Conservation (phyloP, 768 basidiomycete genomes). For the Suillus plorans region DNA sequence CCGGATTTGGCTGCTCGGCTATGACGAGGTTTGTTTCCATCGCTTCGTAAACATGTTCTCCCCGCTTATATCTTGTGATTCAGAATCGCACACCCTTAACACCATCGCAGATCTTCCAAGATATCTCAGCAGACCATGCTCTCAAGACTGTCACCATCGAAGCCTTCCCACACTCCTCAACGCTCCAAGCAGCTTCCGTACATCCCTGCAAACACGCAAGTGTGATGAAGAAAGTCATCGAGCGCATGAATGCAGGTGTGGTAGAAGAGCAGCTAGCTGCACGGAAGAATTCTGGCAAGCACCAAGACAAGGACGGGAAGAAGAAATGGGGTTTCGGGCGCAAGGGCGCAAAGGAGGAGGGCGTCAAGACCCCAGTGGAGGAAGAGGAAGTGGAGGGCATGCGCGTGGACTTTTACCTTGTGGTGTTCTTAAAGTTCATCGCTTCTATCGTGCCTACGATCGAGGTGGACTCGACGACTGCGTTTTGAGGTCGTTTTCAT, state of each 20-base stretch:
- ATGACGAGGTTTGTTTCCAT: slow-evolving; percentile 76
- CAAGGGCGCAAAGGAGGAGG: slow-evolving; percentile 58
- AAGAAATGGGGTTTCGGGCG: slow-evolving; percentile 87
- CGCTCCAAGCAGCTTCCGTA: slow-evolving; percentile 86
- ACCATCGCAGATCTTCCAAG: slow-evolving; percentile 92
- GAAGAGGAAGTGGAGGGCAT: slow-evolving; percentile 85
- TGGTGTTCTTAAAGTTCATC: slow-evolving; percentile 99
- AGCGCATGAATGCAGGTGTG: slow-evolving; percentile 92
- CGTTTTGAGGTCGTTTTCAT: slow-evolving; percentile 41
- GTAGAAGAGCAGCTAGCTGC: slow-evolving; percentile 79
- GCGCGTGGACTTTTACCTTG: slow-evolving; percentile 96
- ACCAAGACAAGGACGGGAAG: slow-evolving; percentile 46
- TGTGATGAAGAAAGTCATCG: slow-evolving; percentile 99
- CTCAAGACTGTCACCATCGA: slow-evolving; percentile 99
- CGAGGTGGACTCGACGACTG: slow-evolving; percentile 91
- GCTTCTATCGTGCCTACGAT: slow-evolving; percentile 98
- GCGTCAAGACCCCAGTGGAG: slow-evolving; percentile 36
- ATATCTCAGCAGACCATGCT: slow-evolving; percentile 95
- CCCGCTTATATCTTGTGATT: not conserved
- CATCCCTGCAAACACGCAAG: slow-evolving; percentile 98
- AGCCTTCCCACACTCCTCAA: slow-evolving; percentile 90
- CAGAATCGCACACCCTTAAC: slow-evolving; percentile 89
- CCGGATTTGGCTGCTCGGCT: slow-evolving; percentile 95
- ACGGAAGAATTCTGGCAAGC: slow-evolving; percentile 45
- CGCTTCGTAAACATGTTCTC: slow-evolving; percentile 5